Evolutionary conservation across 2,329 filamentous ascomycete species (phyloP), one percentile per base, ranked within the genome.

Genomic region (Fusarium robinianum): DNA sequence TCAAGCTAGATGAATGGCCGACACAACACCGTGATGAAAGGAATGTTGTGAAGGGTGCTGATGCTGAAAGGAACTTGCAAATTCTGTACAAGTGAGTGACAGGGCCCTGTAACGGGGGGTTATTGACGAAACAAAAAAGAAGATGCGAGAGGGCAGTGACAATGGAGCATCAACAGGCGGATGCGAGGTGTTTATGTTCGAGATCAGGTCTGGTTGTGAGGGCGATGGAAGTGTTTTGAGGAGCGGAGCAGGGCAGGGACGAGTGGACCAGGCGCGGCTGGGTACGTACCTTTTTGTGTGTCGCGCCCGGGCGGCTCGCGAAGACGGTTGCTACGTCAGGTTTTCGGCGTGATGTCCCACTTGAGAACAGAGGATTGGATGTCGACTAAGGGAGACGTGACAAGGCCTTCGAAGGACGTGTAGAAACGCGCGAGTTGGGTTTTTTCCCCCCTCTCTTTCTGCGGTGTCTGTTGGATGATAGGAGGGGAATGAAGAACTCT

Each of bases 151-250:
- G 41, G 52, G 58, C 37, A 51, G 58, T 50, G 55, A 51, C 46
- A 53, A 53, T 60, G 50, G 44, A 42, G 46, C n/a, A 51, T 39
- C 46, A 53, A 51, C 49, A 51, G 51, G 55, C 49, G 58, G 61
- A 58, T 55, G 51, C 51, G 63, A 62, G 62, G 46, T 68, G 64
- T 65, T 66, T 65, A 65, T 67, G 63, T 63, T 60, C 41, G 58
- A 62, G 57, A 53, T 41, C 34, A 32, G n/a, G 52, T 46, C 51
- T 47, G 53, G 51, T 60, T 31, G 62, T 66, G 63, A 67, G 62
- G 64, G 58, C 55, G 58, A 61, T 62, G 62, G 63, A 62, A 60
- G 61, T 68, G 65, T 68, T 67, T 68, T 68, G 63, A 66, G 60
- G 56, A 65, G 63, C 57, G 61, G 59, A 62, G 59, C 49, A 54